Evolutionary conservation across 1,284 basidiomycete species (phyloP), one percentile per base, ranked within the genome.

Genomic region (Apiotrichum montevideense): DNA sequence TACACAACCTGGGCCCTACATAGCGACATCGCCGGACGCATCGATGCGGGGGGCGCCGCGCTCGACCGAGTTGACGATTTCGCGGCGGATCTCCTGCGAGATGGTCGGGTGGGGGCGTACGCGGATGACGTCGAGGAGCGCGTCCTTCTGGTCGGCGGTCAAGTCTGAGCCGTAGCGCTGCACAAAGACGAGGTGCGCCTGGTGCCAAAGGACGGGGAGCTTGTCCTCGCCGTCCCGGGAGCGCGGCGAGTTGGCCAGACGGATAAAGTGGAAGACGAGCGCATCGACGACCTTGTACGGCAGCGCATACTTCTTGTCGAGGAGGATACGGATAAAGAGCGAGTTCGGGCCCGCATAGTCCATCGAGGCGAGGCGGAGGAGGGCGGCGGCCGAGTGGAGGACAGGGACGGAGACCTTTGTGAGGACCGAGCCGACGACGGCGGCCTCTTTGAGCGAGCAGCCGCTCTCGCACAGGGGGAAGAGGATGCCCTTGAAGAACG

Each of bases 201-300:
- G 96, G 73, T 99, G 93, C 96, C 96, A 99, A 11, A 99, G 80
- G 10, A 98, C 96, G 6, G 96, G 96, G 56, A 96, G 81, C 73
- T 86, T 86, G 57, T 78, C 72, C 29, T 76, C 73, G 13, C 79
- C 79, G 15, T 73, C 71, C 61, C 87, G 85, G 2, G 83, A 78
- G 73, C 87, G 88, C 74, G 90, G 87, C n/a, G 87, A 87, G 73
- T 93, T 92, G 6, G 90, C 90, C 55, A 98, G 86, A 40, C 92
- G 86, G 67, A 98, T 89, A 74, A 94, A 99, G 79, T 99, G 96
- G 81, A 96, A 97, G 13, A 98, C 93, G 55, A 99, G 84, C 3
- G 90, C 88, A 70, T 99, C 96, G 56, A 99, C 86, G 32, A 97
- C 95, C 79, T 98, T 97, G 82, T 95, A 99, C 0, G 96, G 96